These are phyloP conservation scores for Pichia cactophila DNA, from an alignment of 1,139 yeast species.

Conservation along the genomic window DNA sequence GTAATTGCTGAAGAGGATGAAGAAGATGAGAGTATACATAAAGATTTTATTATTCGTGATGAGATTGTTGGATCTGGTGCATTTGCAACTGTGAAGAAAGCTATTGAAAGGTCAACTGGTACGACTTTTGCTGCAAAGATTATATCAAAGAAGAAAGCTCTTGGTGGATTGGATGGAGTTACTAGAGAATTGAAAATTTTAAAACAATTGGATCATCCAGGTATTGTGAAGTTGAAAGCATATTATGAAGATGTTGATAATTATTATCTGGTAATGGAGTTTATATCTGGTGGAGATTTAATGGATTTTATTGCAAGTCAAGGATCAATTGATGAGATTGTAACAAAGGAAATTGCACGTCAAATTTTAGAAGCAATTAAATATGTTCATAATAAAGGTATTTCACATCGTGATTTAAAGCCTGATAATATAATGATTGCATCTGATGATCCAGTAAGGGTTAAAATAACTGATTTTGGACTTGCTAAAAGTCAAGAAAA, in stretches of 20 bases:
- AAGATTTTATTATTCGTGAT: conserved; percentile 69
- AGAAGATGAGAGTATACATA: conserved; percentile 43
- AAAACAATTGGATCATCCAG: conserved; percentile 69
- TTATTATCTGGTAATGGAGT: conserved; percentile 89
- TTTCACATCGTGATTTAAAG: conserved; percentile 88
- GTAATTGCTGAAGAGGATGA: neutral
- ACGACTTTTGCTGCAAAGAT: conserved; percentile 85
- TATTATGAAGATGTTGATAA: conserved; percentile 76
- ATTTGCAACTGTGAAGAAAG: conserved; percentile 90
- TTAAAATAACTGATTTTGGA: conserved; percentile 90
- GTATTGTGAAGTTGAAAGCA: conserved; percentile 74
- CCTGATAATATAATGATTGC: conserved; percentile 89
- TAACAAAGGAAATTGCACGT: conserved; percentile 74
- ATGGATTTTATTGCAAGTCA: conserved; percentile 94
- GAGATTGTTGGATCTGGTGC: conserved; percentile 95
- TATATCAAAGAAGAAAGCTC: conserved; percentile 71
- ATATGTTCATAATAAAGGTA: conserved; percentile 83
- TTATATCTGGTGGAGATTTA: conserved; percentile 92
- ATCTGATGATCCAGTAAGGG: conserved; percentile 81
- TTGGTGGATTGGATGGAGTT: conserved; percentile 76
- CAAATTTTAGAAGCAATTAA: conserved; percentile 80
- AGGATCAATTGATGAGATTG: conserved; percentile 87
- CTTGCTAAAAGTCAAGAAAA: conserved; percentile 73
- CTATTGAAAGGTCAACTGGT: conserved; percentile 78
- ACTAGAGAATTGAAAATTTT: conserved; percentile 79